Base-by-base conservation (phyloP, 192 early-diverging fungal genomes). In the Kickxella alabastrina region DNA sequence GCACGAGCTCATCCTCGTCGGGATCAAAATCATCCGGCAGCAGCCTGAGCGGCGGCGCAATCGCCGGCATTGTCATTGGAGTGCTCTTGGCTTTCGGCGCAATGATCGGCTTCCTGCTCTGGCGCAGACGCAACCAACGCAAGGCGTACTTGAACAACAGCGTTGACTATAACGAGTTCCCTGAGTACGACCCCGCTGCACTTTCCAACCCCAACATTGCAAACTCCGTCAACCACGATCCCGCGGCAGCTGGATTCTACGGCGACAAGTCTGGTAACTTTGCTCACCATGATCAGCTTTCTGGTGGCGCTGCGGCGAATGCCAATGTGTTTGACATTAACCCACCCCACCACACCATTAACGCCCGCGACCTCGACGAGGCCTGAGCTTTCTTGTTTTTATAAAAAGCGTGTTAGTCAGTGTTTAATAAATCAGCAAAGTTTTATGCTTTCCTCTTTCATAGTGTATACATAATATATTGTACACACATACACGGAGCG, bases 101-200 rank as follows among this genome's bases (percentile, higher is more conserved):
- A 10, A 14, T 65, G 40, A 13, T 57, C 3, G 62, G 44, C 8
- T 61, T 45, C 34, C 25, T 73, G 48, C 46, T 74, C 45, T 74
- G 63, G 63, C 54, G 70, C 8, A 52, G 70, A 27, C 34, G 62
- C 32, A 50, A 53, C 18, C 64, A 57, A 52, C 42, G 62, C 38
- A 61, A 54, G 37, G 56, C 53, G 27, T 66, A 40, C 19, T 36
- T 54, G 3, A 55, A 57, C 0, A 66, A 62, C 48, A 50, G 48
- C 9, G 50, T 74, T 24, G 64, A 74, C 41, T 74, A 74, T 19
- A 74, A 62, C 39, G 70, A 74, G 46, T 74, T 74, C 59, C 70
- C 70, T 17, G 70, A 74, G 17, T 74, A 61, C 47, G 70, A 74
- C 31, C 70, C 70, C 0, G 27, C 45, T 14, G 28, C 37, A 25